phyloP scores from a whole-genome alignment of 371 early-diverging fungal genomes.

The Gilbertella persicaria region DNA sequence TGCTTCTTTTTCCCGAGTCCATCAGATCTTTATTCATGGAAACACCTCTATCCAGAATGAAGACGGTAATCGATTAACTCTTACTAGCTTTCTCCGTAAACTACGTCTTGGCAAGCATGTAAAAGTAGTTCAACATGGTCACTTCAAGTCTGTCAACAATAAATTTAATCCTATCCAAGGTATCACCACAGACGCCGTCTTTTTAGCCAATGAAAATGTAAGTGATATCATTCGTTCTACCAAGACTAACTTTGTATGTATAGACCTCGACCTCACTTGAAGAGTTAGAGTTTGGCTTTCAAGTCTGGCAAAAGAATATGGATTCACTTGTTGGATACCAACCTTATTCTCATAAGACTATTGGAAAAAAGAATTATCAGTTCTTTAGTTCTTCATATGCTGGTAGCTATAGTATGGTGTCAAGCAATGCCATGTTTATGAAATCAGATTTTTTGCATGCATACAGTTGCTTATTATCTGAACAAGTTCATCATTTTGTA shows the following conservation, averaged over 20 bases:
- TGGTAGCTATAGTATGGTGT: slow-evolving; percentile 27
- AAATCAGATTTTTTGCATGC: slow-evolving; percentile 29
- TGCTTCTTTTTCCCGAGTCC: slow-evolving; percentile 10
- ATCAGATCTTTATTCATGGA: slow-evolving; percentile 13
- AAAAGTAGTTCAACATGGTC: neutral
- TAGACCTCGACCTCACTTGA: slow-evolving; percentile 12
- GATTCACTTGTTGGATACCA: slow-evolving; percentile 22
- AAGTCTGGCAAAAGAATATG: slow-evolving; percentile 14
- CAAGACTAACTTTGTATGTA: neutral
- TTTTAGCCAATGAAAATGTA: slow-evolving; percentile 33
- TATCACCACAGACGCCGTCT: slow-evolving; percentile 22
- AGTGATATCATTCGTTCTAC: no score
- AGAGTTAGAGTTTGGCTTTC: slow-evolving; percentile 20
- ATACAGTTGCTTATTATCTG: slow-evolving; percentile 38
- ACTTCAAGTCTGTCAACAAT: slow-evolving; percentile 21
- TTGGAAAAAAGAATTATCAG: no score
- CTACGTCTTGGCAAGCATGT: slow-evolving; percentile 13
- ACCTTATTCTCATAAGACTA: slow-evolving; percentile 6
- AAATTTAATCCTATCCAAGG: slow-evolving; percentile 32
- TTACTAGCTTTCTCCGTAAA: slow-evolving; percentile 6
- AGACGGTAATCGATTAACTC: neutral
- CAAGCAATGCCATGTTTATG: slow-evolving; percentile 23
- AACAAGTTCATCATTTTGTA: slow-evolving; percentile 26
- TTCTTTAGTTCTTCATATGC: no score
- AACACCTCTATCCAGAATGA: slow-evolving; percentile 3